Evolutionary conservation across 352 stramenopile species (phyloP), one percentile per base, ranked within the genome.

Genomic region (Globisporangium cederbergense): DNA sequence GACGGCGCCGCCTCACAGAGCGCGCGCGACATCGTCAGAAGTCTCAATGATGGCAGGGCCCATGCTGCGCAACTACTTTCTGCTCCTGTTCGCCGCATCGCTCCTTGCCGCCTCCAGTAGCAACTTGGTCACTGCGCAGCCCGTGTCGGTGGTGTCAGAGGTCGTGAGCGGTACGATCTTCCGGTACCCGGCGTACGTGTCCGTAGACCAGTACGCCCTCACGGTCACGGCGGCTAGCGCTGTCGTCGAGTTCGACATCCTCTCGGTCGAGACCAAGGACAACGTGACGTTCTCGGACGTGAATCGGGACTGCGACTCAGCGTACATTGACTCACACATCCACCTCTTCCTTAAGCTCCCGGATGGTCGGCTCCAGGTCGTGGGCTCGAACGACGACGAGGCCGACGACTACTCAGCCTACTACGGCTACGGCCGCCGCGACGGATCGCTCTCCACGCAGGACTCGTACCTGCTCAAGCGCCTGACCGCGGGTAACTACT

Each of bases 231-330:
- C 74, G 2, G 36, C 74, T 1, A 66, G 71, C 0, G 78, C 80
- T 8, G 66, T 85, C 11, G 68, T 91, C 34, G 79, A 90, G 62
- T 81, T 91, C 49, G 76, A 91, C 62, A 64, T 90, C 51, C 61
- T 91, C 25, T 88, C 83, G 14, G 79, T 82, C 71, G 83, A 90
- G 68, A 88, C 78, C 6, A 60, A 60, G 14, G 69, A 79, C 54
- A 84, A 84, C 60, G 34, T 55, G 34, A 81, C 72, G 32, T 84
- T 84, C 61, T 30, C 67, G 0, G 83, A 91, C 53, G 80, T 91
- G 11, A 91, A 91, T 64, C 34, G 36, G 7, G 78, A 91, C 59
- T 91, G 83, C 50, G 83, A 91, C 67, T 91, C 80, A 62, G 78
- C 80, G 1, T 90, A 74, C 64, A 89, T 91, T 46, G 80, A 90